A percentile compares a stretch with the other conserved stretches of the same genome.
Conservation (phyloP, 2,329 filamentous ascomycete genomes). For the Pestalotiopsis sp. region DNA sequence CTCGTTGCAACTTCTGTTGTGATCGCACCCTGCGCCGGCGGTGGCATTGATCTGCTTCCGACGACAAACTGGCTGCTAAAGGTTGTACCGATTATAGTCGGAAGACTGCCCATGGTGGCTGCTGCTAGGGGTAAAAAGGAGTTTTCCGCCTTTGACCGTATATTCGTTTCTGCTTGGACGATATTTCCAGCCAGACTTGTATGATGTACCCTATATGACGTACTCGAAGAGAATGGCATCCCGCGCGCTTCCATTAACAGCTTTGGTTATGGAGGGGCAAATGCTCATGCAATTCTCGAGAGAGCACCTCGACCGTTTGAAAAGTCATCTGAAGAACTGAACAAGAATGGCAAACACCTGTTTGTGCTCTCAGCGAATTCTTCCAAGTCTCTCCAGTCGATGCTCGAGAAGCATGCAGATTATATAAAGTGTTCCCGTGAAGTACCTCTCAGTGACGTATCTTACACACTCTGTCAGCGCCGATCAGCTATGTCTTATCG, state of each 20-base stretch:
- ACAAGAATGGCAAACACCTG: neutral
- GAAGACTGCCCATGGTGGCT: too few relatives aligned
- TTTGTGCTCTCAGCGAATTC: neutral
- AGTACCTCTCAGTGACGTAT: neutral
- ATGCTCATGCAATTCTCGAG: conserved; percentile 2
- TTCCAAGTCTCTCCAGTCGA: neutral
- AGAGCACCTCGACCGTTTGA: neutral
- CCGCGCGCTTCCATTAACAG: neutral
- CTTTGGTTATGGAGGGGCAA: conserved; percentile 3
- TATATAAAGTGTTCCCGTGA: neutral
- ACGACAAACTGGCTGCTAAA: too few relatives aligned
- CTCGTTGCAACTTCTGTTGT: too few relatives aligned
- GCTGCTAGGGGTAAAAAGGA: too few relatives aligned
- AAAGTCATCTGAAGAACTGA: neutral
- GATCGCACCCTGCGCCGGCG: too few relatives aligned
- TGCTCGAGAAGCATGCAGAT: neutral
- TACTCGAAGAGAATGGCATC: neutral
- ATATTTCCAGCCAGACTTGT: too few relatives aligned
- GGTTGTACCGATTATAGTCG: too few relatives aligned
- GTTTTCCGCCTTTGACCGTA: too few relatives aligned
- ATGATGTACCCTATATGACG: too few relatives aligned
- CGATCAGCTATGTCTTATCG: neutral
- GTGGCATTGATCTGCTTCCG: too few relatives aligned
- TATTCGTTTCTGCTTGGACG: too few relatives aligned
- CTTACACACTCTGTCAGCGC: neutral